Evolutionary conservation across 2,329 filamentous ascomycete species (phyloP).

Genomic region (Rhynchosporium graminicola): DNA sequence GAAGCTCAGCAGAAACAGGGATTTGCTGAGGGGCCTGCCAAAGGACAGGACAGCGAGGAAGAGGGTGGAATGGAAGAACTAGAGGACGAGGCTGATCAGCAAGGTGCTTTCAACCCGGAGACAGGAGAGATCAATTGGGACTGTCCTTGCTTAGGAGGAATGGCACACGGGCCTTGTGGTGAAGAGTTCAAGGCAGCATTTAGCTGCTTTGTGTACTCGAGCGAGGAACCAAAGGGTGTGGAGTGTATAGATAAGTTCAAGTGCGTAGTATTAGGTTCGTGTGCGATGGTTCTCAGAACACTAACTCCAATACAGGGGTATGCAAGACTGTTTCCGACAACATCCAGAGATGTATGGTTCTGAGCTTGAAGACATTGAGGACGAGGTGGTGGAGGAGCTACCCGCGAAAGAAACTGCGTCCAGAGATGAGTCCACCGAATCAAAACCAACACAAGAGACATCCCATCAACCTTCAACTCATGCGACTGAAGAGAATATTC

Average conservation of each 20-base stretch:
- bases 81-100: slow-evolving; percentile 79
- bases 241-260: slow-evolving; percentile 98
- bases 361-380: slow-evolving; percentile 79
- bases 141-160: slow-evolving; percentile 93
- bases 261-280: slow-evolving; percentile 52
- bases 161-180: slow-evolving; percentile 94
- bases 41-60: slow-evolving; percentile 28
- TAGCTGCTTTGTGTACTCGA: slow-evolving; percentile 96
- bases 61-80: slow-evolving; percentile 53
- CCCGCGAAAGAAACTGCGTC: slow-evolving; percentile 31
- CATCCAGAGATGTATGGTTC: slow-evolving; percentile 92
- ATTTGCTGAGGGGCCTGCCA: slow-evolving; percentile 28
- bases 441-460: slow-evolving; percentile 14
- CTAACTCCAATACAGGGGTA: slow-evolving; percentile 60
- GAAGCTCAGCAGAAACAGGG: slow-evolving; percentile 33
- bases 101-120: slow-evolving; percentile 96
- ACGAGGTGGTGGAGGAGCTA: slow-evolving; percentile 47
- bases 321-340: slow-evolving; percentile 95
- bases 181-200: slow-evolving; percentile 95
- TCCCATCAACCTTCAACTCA: slow-evolving; percentile 6
- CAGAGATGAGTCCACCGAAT: slow-evolving; percentile 10
- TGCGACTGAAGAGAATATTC: slow-evolving; percentile 18
- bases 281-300: background rate
- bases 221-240: slow-evolving; percentile 94
- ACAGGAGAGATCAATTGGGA: slow-evolving; percentile 99